phyloP scores from a whole-genome alignment of 2,329 filamentous ascomycete genomes.

The Pseudogymnoascus sp. region DNA sequence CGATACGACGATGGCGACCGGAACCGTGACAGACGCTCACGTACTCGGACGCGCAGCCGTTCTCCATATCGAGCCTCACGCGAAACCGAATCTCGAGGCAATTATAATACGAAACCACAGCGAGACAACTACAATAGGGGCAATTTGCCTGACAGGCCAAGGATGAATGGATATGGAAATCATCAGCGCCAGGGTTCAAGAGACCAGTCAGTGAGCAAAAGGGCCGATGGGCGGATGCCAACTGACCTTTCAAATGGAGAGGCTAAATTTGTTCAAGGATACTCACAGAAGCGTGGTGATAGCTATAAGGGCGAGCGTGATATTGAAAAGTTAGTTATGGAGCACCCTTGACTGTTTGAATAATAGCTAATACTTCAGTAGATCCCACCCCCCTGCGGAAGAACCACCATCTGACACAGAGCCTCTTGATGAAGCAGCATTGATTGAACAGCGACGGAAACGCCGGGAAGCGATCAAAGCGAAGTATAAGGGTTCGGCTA shows the following conservation, averaged over 20 bases:
- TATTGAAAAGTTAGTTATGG: conserved; percentile 11
- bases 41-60: conserved; percentile 43
- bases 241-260: conserved; percentile 51
- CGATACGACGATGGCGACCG: conserved; percentile 43
- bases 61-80: conserved; percentile 38
- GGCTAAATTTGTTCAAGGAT: conserved; percentile 60
- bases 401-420: conserved; percentile 41
- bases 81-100: conserved; percentile 16
- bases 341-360: conserved; percentile 9
- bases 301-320: conserved; percentile 15
- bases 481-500: conserved; percentile 64
- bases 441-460: conserved; percentile 77
- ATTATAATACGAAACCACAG: conserved; percentile 16
- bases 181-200: conserved; percentile 40
- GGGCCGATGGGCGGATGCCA: conserved; percentile 49
- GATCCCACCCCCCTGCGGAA: conserved; percentile 29
- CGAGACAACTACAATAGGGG: background rate
- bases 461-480: conserved; percentile 77
- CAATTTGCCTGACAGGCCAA: conserved; percentile 14
- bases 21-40: conserved; percentile 43
- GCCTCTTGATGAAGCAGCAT: conserved; percentile 68
- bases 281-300: conserved; percentile 41
- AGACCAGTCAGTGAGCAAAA: conserved; percentile 56
- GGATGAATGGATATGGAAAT: conserved; percentile 29
- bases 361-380: background rate